Conservation (phyloP, 371 early-diverging fungal genomes). For the Parasitella parasitica region DNA sequence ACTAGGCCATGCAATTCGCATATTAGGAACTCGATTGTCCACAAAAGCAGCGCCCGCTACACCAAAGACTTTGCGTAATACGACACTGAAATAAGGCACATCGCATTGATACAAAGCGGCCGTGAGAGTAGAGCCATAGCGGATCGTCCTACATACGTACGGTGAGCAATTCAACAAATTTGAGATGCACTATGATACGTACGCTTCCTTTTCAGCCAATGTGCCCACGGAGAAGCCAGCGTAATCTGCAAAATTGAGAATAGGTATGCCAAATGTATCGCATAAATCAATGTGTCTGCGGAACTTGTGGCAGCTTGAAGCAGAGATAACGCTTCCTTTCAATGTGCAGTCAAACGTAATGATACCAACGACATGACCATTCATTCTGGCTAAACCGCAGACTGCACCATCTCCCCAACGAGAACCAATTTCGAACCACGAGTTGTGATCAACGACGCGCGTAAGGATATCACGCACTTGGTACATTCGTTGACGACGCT, state of each 20-base stretch:
- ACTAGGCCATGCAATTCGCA: constrained; percentile 47
- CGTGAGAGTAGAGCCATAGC: constrained; percentile 44
- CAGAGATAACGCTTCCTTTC: constrained; percentile 39
- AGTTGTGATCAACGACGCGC: constrained; percentile 31
- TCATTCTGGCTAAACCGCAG: constrained; percentile 37
- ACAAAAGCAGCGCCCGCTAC: constrained; percentile 55
- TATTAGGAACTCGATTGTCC: constrained; percentile 43
- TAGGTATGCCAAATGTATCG: constrained; percentile 46
- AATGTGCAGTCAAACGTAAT: constrained; percentile 40
- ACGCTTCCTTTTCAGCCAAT: constrained; percentile 49
- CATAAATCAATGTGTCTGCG: constrained; percentile 48
- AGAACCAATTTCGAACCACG: constrained; percentile 48
- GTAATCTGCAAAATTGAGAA: constrained; percentile 49
- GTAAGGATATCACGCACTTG: constrained; percentile 39
- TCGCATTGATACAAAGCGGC: constrained; percentile 49
- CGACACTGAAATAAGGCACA: constrained; percentile 45
- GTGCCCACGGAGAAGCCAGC: constrained; percentile 50
- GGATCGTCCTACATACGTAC: constrained; percentile 33
- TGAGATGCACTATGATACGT: constrained; percentile 16
- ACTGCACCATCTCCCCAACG: constrained; percentile 53
- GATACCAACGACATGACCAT: constrained; percentile 45
- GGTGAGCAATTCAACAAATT: background rate
- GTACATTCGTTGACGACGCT: constrained; percentile 41
- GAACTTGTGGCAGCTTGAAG: constrained; percentile 41
- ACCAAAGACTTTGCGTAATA: constrained; percentile 50